phyloP scores from a whole-genome alignment of 257 asterid genomes.

The Capsicum baccatum region DNA sequence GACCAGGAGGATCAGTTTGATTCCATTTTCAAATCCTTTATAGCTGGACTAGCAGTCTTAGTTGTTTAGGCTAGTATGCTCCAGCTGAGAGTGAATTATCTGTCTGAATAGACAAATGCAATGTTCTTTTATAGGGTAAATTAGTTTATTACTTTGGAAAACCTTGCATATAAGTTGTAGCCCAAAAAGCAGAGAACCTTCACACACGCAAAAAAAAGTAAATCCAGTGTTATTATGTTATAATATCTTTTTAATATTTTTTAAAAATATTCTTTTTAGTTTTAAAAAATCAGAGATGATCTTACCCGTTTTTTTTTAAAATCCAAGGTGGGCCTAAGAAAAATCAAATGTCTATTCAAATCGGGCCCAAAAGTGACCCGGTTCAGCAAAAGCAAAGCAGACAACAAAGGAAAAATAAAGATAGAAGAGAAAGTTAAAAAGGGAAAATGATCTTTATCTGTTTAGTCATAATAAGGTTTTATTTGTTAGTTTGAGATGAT shows the following conservation, averaged over 20 bases:
- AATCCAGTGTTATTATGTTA: neutral
- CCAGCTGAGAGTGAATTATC: neutral
- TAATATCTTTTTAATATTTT: neutral
- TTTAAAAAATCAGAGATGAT: neutral
- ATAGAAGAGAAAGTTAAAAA: no score
- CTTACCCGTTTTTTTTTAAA: neutral
- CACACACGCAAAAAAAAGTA: neutral
- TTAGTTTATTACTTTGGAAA: neutral
- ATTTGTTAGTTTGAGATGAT: neutral
- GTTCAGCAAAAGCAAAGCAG: no score
- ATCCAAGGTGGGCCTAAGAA: no score
- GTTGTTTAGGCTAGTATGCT: neutral
- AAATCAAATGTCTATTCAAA: no score
- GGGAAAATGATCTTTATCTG: no score
- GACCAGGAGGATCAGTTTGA: neutral
- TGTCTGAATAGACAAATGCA: neutral
- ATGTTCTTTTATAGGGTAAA: neutral
- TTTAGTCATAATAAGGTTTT: slow-evolving; percentile 10
- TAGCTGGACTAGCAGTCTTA: neutral
- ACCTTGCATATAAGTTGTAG: neutral
- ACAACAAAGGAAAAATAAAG: no score
- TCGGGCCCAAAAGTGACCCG: no score
- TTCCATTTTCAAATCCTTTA: neutral
- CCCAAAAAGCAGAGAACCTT: neutral
- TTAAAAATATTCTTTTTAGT: neutral